Conservation (phyloP, 345 rosid genomes). For the Hibiscus syriacus region DNA sequence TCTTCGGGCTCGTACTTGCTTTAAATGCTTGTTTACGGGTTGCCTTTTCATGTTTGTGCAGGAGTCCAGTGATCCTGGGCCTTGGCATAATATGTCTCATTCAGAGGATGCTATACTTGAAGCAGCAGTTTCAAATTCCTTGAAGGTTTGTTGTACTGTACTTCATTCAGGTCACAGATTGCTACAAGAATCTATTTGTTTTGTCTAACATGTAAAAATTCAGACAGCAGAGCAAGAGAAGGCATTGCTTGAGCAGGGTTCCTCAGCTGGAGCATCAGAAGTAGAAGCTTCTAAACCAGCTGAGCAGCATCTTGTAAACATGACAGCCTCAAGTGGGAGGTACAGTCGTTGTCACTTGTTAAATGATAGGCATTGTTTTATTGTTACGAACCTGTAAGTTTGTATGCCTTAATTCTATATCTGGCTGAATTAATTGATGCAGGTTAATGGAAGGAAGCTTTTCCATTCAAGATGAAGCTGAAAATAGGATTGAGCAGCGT, state of each 20-base stretch:
- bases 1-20: neutral
- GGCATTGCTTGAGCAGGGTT: conserved; percentile 34
- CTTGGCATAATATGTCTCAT: neutral
- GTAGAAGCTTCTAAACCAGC: conserved; percentile 32
- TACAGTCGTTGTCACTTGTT: conserved; percentile 17
- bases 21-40: conserved; percentile 3
- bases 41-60: conserved; percentile 15
- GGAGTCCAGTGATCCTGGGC: conserved; percentile 17
- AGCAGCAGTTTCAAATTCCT: conserved; percentile 59
- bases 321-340: conserved; percentile 61
- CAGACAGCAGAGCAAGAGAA: conserved; percentile 80
- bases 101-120: conserved; percentile 41
- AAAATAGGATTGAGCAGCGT: conserved; percentile 65
- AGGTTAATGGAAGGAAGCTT: conserved; percentile 60
- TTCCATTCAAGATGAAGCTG: conserved; percentile 61
- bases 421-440: conserved; percentile 9
- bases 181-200: neutral
- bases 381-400: neutral
- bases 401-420: neutral
- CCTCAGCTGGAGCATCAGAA: conserved; percentile 36
- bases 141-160: conserved; percentile 44
- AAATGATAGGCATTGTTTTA: neutral
- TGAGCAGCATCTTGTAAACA: conserved; percentile 29
- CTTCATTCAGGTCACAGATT: neutral
- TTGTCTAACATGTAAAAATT: conserved; percentile 21